Evolutionary conservation across 176 grass and related monocot species (phyloP).

Genomic region (Phyllostachys edulis): DNA sequence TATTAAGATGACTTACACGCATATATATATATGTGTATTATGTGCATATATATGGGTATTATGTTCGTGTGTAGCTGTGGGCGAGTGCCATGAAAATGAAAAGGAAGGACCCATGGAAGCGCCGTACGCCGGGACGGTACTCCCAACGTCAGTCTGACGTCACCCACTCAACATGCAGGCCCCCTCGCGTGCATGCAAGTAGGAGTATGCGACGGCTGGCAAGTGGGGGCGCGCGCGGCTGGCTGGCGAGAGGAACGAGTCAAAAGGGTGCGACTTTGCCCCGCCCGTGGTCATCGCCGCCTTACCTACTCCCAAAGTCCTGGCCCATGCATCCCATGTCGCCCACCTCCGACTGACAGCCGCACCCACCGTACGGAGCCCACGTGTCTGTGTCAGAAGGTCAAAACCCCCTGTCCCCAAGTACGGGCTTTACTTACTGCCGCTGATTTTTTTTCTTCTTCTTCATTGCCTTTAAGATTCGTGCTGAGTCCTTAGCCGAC

Average conservation of each 20-base stretch:
- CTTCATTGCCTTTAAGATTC: not conserved
- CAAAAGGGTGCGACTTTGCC: constrained; percentile 32
- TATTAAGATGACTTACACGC: too few relatives aligned
- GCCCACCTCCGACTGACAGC: not conserved
- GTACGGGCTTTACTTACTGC: not conserved
- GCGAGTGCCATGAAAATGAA: too few relatives aligned
- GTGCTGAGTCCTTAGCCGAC: not conserved
- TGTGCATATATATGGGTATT: too few relatives aligned
- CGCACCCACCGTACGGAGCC: constrained; percentile 4
- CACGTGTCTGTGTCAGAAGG: not conserved
- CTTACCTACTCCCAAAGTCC: too few relatives aligned
- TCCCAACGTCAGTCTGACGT: not conserved
- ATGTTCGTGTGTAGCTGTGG: too few relatives aligned
- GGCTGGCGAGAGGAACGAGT: not conserved
- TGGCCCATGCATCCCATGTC: not conserved
- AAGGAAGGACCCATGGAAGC: too few relatives aligned
- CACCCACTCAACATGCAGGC: not conserved
- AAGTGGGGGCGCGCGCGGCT: not conserved
- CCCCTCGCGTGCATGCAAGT: not conserved
- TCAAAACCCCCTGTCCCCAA: not conserved
- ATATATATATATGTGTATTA: too few relatives aligned
- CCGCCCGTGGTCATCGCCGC: not conserved
- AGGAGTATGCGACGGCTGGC: not conserved
- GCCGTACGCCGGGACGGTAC: not conserved
- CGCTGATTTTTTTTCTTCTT: not conserved